Conservation (phyloP, 257 asterid genomes). For the Solanum habrochaites region DNA sequence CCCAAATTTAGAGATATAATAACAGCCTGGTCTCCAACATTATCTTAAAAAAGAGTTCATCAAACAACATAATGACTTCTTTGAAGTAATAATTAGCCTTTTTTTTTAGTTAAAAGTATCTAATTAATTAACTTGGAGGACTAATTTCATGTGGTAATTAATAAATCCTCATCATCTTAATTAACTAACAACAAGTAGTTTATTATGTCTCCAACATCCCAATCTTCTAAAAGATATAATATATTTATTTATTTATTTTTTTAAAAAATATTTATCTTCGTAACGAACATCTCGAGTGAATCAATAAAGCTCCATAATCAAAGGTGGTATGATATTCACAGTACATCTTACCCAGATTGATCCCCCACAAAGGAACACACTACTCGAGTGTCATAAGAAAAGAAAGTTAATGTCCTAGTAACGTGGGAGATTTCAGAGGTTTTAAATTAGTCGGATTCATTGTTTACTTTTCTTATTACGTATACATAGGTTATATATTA, state of each 20-base stretch:
- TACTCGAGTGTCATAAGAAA: background rate
- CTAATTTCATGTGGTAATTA: background rate
- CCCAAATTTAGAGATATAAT: background rate
- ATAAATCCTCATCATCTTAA: background rate
- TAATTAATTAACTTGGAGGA: background rate
- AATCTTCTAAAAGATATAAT: background rate
- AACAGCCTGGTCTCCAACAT: background rate
- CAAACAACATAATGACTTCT: background rate
- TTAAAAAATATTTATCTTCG: too few species aligned
- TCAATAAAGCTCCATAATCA: background rate
- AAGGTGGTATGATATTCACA: background rate
- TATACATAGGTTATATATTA: too few species aligned
- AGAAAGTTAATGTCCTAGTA: background rate
- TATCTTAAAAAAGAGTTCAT: background rate
- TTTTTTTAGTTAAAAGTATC: background rate
- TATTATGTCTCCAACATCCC: background rate
- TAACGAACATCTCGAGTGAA: background rate
- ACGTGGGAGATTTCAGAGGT: background rate
- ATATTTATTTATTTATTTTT: too few species aligned
- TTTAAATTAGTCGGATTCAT: too few species aligned
- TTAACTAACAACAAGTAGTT: background rate
- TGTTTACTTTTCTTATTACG: too few species aligned
- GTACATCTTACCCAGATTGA: background rate
- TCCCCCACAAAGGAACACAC: background rate
- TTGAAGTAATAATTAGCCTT: background rate